A percentile compares a stretch with the other conserved stretches of the same genome.
Conservation (phyloP, 2,329 filamentous ascomycete species). For the Shiraia bambusicola region DNA sequence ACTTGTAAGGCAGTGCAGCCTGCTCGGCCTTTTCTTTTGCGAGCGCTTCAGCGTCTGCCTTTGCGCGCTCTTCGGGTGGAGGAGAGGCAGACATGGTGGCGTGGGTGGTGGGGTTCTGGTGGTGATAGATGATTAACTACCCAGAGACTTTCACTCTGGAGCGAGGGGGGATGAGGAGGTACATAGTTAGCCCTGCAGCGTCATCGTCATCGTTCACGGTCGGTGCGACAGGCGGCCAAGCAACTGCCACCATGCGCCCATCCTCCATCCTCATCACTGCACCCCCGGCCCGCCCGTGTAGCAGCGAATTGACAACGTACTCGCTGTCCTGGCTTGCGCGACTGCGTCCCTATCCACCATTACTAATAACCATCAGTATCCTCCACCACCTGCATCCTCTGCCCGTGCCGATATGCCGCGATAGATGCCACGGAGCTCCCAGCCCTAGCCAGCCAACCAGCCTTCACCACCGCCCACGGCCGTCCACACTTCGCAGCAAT, state of each 20-base stretch:
- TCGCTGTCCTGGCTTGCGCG: conserved; percentile 15
- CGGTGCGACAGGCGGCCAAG: conserved; percentile 1
- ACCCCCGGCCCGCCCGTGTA: conserved; percentile 14
- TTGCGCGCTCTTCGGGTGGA: conserved; percentile 56
- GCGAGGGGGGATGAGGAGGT: conserved; percentile 1
- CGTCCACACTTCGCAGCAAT: conserved; percentile 12
- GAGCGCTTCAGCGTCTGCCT: conserved; percentile 59
- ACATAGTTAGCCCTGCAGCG: conserved; percentile 11
- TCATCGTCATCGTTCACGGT: conserved; percentile 19
- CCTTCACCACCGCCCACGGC: conserved; percentile 16
- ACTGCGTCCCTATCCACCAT: conserved; percentile 12
- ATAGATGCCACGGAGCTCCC: conserved; percentile 23
- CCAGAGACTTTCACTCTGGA: conserved; percentile 11
- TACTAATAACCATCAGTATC: conserved; percentile 20
- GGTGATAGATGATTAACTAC: too few species aligned
- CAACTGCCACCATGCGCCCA: conserved; percentile 19
- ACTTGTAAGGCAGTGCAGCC: conserved; percentile 90
- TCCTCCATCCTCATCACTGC: conserved; percentile 15
- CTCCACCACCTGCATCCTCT: conserved; percentile 19
- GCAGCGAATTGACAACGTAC: conserved; percentile 17
- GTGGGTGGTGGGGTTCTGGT: background rate
- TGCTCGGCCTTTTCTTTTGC: conserved; percentile 85
- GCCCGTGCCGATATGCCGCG: conserved; percentile 30
- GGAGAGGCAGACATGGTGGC: conserved; percentile 46
- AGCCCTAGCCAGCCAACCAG: conserved; percentile 9